A percentile compares a stretch with the other conserved stretches of the same genome.
These are phyloP conservation scores for Tagetes patula DNA, from an alignment of 129 eudicot species.

Conservation along the genomic window DNA sequence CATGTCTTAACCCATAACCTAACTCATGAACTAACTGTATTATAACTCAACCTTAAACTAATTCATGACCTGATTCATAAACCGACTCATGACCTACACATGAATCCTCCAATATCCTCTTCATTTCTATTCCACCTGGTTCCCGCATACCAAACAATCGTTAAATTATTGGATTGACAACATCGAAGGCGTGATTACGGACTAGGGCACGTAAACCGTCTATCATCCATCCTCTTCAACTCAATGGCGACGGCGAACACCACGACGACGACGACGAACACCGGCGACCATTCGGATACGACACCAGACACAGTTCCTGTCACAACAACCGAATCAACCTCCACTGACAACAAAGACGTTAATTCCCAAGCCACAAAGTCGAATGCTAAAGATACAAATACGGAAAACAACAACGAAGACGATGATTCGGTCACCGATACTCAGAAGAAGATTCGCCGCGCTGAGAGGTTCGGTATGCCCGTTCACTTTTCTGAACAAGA, in stretches of 20 bases:
- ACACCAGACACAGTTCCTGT: conserved; percentile 25
- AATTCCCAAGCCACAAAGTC: conserved; percentile 34
- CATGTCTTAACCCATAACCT: too few relatives aligned
- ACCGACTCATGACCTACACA: too few relatives aligned
- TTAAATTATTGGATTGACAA: not conserved
- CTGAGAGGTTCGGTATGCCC: conserved; percentile 91
- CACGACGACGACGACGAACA: conserved; percentile 22
- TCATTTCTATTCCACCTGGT: too few relatives aligned
- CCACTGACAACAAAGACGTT: conserved; percentile 32
- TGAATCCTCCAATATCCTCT: too few relatives aligned
- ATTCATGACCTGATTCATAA: too few relatives aligned
- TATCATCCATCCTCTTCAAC: conserved; percentile 13
- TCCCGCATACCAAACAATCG: too few relatives aligned
- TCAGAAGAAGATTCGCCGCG: conserved; percentile 78
- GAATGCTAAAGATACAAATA: conserved; percentile 14
- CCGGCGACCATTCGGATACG: conserved; percentile 40
- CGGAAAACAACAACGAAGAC: conserved; percentile 15
- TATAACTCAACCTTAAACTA: too few relatives aligned
- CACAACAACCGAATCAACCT: conserved; percentile 27
- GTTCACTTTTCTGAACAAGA: conserved; percentile 81
- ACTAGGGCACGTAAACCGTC: conserved; percentile 32
- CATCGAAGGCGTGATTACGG: not conserved
- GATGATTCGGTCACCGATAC: conserved; percentile 42
- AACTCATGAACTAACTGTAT: too few relatives aligned
- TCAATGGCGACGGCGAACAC: conserved; percentile 42